Evolutionary conservation across 495 filamentous ascomycete species (phyloP).

Genomic region (Neurospora discreta): DNA sequence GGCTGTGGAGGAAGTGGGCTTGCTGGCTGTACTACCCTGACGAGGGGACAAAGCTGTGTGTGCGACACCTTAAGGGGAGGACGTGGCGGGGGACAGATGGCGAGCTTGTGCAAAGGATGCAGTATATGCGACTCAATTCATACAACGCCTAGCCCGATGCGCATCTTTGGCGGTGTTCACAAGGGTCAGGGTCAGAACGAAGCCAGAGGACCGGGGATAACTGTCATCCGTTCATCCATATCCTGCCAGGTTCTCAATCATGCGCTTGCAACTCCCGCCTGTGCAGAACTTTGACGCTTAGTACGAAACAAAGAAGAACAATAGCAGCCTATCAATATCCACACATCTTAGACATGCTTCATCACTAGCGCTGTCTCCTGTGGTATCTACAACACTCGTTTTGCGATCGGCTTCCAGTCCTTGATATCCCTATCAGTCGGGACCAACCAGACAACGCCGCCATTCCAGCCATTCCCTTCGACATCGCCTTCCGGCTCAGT

Average conservation of each 20-base stretch:
- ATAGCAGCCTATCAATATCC: background rate
- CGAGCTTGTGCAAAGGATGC: slow-evolving; percentile 14
- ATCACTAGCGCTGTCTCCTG: background rate
- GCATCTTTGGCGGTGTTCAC: fast-evolving
- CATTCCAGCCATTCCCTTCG: slow-evolving; percentile 14
- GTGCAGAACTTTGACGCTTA: background rate
- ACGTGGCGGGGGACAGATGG: slow-evolving; percentile 30
- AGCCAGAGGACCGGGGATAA: background rate
- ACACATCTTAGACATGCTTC: background rate
- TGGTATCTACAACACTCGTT: slow-evolving; percentile 6
- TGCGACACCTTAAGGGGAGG: slow-evolving; percentile 33
- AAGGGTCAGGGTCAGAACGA: background rate
- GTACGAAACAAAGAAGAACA: background rate
- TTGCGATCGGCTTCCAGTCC: slow-evolving; percentile 22
- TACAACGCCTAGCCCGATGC: background rate
- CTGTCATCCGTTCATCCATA: background rate
- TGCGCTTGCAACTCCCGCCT: background rate
- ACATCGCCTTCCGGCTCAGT: background rate
- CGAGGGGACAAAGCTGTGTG: slow-evolving; percentile 24
- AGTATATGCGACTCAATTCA: slow-evolving; percentile 16
- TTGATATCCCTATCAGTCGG: slow-evolving; percentile 15
- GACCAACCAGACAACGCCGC: slow-evolving; percentile 24
- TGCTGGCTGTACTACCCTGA: slow-evolving; percentile 38
- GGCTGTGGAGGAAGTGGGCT: slow-evolving; percentile 33
- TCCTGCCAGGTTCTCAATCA: background rate